Conservation (phyloP, 345 rosid species). For the Turnera subulata region DNA sequence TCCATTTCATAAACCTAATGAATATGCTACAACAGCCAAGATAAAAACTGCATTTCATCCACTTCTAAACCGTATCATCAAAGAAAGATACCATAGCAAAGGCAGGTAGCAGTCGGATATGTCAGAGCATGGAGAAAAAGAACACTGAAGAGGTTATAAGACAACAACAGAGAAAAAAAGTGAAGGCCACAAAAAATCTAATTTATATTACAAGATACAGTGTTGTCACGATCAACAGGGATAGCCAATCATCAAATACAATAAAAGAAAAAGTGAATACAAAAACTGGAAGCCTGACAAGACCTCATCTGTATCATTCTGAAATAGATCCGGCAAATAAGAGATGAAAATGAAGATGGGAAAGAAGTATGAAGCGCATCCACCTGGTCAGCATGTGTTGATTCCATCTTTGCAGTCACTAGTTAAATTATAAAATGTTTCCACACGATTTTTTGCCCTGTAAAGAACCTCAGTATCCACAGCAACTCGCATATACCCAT, state of each 20-base stretch:
- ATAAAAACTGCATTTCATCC: too few species aligned
- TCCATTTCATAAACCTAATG: too few species aligned
- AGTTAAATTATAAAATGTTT: conserved; percentile 84
- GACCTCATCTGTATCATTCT: conserved; percentile 17
- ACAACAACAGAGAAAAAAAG: not conserved
- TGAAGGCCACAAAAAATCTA: not conserved
- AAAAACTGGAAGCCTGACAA: conserved; percentile 9
- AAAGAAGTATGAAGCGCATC: conserved; percentile 9
- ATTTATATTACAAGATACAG: conserved; percentile 24
- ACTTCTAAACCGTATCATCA: too few species aligned
- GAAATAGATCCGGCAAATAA: conserved; percentile 14
- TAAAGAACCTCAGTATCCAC: conserved; percentile 89
- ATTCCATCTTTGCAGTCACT: conserved; percentile 89
- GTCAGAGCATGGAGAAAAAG: too few species aligned
- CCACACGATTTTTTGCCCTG: conserved; percentile 69
- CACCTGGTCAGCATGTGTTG: conserved; percentile 68
- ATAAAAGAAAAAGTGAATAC: conserved; percentile 19
- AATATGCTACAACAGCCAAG: too few species aligned
- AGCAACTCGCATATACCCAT: conserved; percentile 94
- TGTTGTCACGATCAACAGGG: conserved; percentile 11
- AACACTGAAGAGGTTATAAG: not conserved
- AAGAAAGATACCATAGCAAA: too few species aligned
- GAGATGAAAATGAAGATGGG: conserved; percentile 11
- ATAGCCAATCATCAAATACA: conserved; percentile 10
- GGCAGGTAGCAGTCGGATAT: too few species aligned